These are phyloP conservation scores for Trapa incisa DNA, from an alignment of 345 rosid genomes.

Conservation along the genomic window DNA sequence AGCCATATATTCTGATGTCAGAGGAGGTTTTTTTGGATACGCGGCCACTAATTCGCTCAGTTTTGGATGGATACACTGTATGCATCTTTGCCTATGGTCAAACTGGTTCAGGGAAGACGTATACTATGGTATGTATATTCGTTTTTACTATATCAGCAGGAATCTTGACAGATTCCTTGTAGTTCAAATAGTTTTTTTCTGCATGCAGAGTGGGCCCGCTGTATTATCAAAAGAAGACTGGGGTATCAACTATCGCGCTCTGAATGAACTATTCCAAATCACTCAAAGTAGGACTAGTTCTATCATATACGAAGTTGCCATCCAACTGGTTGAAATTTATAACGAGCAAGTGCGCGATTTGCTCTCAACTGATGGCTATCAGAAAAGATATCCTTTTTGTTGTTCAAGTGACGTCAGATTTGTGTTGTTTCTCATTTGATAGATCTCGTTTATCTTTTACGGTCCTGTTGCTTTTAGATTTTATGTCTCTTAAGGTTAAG, in stretches of 20 bases:
- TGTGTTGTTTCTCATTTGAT: too few species aligned
- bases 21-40: conserved; percentile 94
- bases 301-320: conserved; percentile 72
- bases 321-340: conserved; percentile 96
- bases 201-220: conserved; percentile 75
- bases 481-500: neutral
- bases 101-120: conserved; percentile 99
- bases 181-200: conserved; percentile 1
- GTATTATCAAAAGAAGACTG: conserved; percentile 66
- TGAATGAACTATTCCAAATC: conserved; percentile 84
- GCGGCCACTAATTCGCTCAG: conserved; percentile 80
- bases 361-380: conserved; percentile 55
- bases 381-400: conserved; percentile 71
- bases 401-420: neutral
- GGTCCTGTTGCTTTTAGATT: neutral
- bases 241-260: conserved; percentile 94
- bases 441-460: neutral
- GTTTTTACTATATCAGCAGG: conserved; percentile 4
- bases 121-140: conserved; percentile 60
- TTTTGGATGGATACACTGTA: conserved; percentile 90
- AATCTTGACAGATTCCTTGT: conserved; percentile 9
- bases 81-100: conserved; percentile 99
- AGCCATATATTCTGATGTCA: conserved; percentile 14
- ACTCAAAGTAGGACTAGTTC: conserved; percentile 57
- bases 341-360: conserved; percentile 98